Evolutionary conservation across 2,329 filamentous ascomycete genomes (phyloP), one percentile per base, ranked within the genome.

Genomic region (Teratosphaeria viscida): DNA sequence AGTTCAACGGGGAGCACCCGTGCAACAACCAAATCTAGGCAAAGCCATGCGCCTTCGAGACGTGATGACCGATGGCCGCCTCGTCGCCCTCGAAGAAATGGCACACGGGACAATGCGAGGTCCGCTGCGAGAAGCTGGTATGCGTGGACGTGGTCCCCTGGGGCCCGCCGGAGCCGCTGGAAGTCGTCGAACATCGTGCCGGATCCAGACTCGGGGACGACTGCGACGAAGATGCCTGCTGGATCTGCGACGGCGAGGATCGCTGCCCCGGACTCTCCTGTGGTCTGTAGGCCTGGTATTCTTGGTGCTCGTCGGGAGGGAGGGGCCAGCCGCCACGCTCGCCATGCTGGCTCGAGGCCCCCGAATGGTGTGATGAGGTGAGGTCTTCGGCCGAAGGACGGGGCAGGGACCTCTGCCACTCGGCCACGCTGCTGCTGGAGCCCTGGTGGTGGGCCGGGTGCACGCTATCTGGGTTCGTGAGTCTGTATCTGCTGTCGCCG

Each of bases 1-100:
- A 23, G 23, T 23, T 23, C 23, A 23, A 23, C 23, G 23, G 23
- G 23, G 23, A 23, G 23, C 23, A 23, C 23, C 2, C 23, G 23
- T 23, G 23, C 23, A 23, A 1, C 23, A 23, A 5, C 37, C 12
- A 43, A 10, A 10, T 66, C 58, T 23, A 70, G 35, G 61, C 56
- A 57, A 70, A 71, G 19, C 53, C 53, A 60, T 71, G 69, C 43
- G 64, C 61, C 55, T 64, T 67, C 27, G 59, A 65, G 35, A 71
- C 70, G 64, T 71, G 70, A 66, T 70, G 67, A 55, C 61, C 68
- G n/a, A 71, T 65, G 43, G 70, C 70, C n/a, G 65, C 64, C 58
- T 70, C 70, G 56, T 71, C 70, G n/a, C 70, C 70, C 58, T 70
- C 68, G 60, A 71, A 71, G 16, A 66, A 49, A 2, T 63, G 64